phyloP scores from a whole-genome alignment of 2,329 filamentous ascomycete genomes.

The Zasmidium angulare region DNA sequence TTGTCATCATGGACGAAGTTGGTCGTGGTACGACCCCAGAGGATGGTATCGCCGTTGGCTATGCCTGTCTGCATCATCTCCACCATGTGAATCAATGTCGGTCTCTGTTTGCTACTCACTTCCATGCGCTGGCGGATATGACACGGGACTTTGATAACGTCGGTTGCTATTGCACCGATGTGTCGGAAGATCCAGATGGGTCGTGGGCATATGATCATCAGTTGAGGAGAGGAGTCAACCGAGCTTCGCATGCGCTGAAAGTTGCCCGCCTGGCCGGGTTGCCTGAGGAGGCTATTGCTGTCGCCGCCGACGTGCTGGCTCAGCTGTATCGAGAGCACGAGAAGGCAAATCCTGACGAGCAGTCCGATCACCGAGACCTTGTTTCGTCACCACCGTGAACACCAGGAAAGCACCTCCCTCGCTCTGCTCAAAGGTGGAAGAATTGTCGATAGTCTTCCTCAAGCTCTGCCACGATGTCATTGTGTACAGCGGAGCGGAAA shows the following conservation, averaged over 20 bases:
- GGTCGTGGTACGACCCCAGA: conserved; percentile 91
- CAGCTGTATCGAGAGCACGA: conserved; percentile 7
- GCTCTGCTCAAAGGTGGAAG: background rate
- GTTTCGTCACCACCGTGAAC: background rate
- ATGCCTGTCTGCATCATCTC: conserved; percentile 82
- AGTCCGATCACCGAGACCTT: no score
- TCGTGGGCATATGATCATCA: conserved; percentile 86
- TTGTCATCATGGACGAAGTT: conserved; percentile 97
- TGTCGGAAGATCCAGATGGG: conserved; percentile 65
- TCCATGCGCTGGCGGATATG: conserved; percentile 80
- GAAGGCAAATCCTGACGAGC: no score
- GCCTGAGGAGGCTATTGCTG: conserved; percentile 67
- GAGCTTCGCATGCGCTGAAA: conserved; percentile 85
- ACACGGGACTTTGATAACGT: conserved; percentile 60
- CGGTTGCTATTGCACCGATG: conserved; percentile 83
- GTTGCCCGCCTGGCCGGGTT: conserved; percentile 84
- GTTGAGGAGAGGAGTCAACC: conserved; percentile 78
- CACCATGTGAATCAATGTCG: conserved; percentile 74
- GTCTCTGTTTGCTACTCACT: conserved; percentile 91
- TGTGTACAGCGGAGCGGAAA: conserved; percentile 35
- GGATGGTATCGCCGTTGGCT: conserved; percentile 87
- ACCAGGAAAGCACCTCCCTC: no score
- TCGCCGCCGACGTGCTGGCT: conserved; percentile 62
- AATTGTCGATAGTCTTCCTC: conserved; percentile 21
- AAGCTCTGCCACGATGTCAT: conserved; percentile 31